phyloP scores from a whole-genome alignment of 768 basidiomycete genomes.

The Dentipellis sp. region DNA sequence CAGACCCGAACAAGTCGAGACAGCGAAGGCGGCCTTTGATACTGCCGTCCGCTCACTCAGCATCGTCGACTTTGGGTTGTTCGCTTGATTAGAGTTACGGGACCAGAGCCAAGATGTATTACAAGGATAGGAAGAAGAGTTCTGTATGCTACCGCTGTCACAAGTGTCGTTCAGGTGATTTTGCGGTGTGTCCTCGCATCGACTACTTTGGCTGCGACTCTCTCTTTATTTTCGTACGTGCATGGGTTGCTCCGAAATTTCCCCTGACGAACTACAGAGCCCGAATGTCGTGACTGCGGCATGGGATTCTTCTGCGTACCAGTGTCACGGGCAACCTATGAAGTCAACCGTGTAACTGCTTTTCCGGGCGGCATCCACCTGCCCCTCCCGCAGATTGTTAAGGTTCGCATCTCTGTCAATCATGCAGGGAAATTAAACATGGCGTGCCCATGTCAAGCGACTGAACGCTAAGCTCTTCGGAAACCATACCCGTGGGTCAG shows the following conservation, averaged over 20 bases:
- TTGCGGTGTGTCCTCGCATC: background rate
- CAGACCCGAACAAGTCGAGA: constrained; percentile 29
- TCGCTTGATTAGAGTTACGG: constrained; percentile 34
- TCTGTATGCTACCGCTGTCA: background rate
- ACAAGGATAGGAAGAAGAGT: background rate
- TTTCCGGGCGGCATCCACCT: background rate
- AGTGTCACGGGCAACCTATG: background rate
- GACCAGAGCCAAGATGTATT: background rate
- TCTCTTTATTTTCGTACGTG: background rate
- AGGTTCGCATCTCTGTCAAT: background rate
- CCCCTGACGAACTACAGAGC: background rate
- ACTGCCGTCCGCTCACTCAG: constrained; percentile 46
- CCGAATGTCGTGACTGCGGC: background rate
- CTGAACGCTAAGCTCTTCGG: background rate
- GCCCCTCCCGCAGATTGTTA: background rate
- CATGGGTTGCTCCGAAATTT: background rate
- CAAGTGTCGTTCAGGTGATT: background rate
- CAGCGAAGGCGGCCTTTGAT: constrained; percentile 40
- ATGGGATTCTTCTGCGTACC: background rate
- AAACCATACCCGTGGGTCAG: too few species aligned
- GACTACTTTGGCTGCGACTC: background rate
- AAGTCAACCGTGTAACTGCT: background rate
- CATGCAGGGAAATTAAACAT: background rate
- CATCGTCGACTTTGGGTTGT: constrained; percentile 63
- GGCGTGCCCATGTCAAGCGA: background rate